Evolutionary conservation across 345 rosid genomes (phyloP).

Genomic region (Odontarrhena argentea): DNA sequence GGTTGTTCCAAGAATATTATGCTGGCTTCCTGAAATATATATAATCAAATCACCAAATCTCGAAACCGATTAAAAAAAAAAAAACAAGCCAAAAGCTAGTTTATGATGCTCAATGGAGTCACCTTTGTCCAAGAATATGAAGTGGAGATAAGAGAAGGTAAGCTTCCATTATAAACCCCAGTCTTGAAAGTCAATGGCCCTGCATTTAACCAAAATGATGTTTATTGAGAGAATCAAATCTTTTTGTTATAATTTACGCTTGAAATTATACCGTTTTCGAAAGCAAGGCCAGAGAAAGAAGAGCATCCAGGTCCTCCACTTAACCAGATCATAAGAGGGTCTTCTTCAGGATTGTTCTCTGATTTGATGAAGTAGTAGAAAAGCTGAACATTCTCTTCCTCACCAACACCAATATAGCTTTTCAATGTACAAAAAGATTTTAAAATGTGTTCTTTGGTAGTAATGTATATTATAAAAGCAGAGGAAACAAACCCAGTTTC

Average conservation of each 20-base stretch:
- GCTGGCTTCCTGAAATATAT: constrained; percentile 44
- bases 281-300: constrained; percentile 42
- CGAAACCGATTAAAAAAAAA: not conserved
- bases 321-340: constrained; percentile 66
- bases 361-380: too few species aligned
- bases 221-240: not conserved
- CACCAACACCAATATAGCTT: too few species aligned
- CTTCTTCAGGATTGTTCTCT: constrained; percentile 11
- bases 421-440: not conserved
- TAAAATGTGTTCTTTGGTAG: too few species aligned
- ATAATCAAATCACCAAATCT: constrained; percentile 22
- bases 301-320: constrained; percentile 72
- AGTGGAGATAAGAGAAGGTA: constrained; percentile 59
- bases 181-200: constrained; percentile 30
- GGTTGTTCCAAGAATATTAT: constrained; percentile 32
- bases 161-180: constrained; percentile 58
- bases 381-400: too few species aligned
- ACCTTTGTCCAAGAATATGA: constrained; percentile 70
- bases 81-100: not conserved
- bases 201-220: constrained; percentile 34
- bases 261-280: constrained; percentile 15
- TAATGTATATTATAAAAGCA: not conserved
- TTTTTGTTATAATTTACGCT: not conserved
- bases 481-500: not conserved
- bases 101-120: not conserved